phyloP scores from a whole-genome alignment of 768 basidiomycete species.

The Wakefieldia striispora region DNA sequence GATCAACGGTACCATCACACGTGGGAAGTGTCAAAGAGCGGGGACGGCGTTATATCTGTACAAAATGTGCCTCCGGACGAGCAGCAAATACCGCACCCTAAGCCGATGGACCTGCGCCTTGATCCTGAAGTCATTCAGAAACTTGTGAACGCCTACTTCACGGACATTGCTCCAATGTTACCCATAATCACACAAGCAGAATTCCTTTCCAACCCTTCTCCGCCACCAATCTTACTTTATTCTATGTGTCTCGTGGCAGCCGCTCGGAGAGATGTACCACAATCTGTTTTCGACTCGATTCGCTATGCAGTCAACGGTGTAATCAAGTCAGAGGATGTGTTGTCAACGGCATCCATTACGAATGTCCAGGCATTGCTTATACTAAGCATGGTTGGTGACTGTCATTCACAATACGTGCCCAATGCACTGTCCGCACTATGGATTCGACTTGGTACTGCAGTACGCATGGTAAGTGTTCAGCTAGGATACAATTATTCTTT shows the following conservation, averaged over 20 bases:
- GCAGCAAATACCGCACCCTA: conserved; percentile 50
- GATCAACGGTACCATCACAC: conserved; percentile 86
- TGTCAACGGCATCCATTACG: conserved; percentile 80
- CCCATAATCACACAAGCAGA: conserved; percentile 88
- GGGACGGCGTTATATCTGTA: conserved; percentile 87
- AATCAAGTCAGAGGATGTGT: conserved; percentile 87
- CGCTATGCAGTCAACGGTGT: conserved; percentile 83
- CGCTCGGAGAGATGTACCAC: conserved; percentile 78
- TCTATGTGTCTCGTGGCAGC: conserved; percentile 93
- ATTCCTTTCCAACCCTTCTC: conserved; percentile 72
- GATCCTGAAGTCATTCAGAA: conserved; percentile 77
- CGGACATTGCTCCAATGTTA: conserved; percentile 82
- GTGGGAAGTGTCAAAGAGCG: conserved; percentile 80
- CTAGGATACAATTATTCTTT: conserved; percentile 3
- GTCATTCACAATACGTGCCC: conserved; percentile 87
- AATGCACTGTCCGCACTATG: conserved; percentile 83
- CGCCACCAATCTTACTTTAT: conserved; percentile 83
- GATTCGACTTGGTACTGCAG: conserved; percentile 84
- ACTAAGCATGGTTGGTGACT: conserved; percentile 83
- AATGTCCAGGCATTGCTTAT: conserved; percentile 89
- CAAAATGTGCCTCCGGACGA: conserved; percentile 62
- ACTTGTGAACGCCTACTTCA: conserved; percentile 90
- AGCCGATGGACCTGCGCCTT: conserved; percentile 67
- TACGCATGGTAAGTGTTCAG: conserved; percentile 74
- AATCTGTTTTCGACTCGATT: conserved; percentile 85